Evolutionary conservation across 2,329 filamentous ascomycete genomes (phyloP), one percentile per base, ranked within the genome.

Genomic region (Alternaria brassicae): DNA sequence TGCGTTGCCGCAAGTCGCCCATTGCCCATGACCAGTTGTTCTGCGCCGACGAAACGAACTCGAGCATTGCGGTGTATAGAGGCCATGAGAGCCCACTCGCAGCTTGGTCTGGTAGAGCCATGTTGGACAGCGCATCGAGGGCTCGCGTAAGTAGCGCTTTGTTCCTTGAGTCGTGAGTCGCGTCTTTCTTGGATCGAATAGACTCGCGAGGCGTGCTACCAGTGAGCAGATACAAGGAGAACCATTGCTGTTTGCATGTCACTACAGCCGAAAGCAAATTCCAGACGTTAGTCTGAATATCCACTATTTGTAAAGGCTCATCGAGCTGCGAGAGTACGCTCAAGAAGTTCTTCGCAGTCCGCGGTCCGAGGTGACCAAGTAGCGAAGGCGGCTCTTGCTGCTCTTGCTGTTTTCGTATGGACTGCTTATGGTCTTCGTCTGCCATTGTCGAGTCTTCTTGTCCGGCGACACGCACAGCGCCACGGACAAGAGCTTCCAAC

Each of bases 1-100:
- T 84, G 69, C 96, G 91, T 59, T 89, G 89, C 61, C 90, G 87
- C 34, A 96, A 81, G 37, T 90, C 88, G 56, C 91, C 89, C 56
- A 96, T 93, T 1, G 92, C 93, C 92, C 94, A 97, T 1, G 93
- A 91, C 94, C 94, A 98, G 73, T 93, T 91, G 76, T 97, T 95
- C 73, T 97, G 93, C 4, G 94, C 91, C 3, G 91, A 88, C 2
- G 91, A 88, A 36, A 97, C 87, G 75, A 98, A 98, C 69, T 94
- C 89, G 15, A 99, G 83, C 68, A 97, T 88, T 1, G 91, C 88
- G 21, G 93, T 81, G 4, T 89, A 87, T 62, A 92, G 86, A 15
- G 67, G 63, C 71, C 71, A 74, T 5, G 71, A 60, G 10, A 70
- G 34, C 5, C 51, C 48, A 21, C 27, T 45, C 13, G 52, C 57